A percentile compares a stretch with the other conserved stretches of the same genome.
These are phyloP conservation scores for Zanthoxylum bungeanum DNA, from an alignment of 345 rosid species.

Conservation along the genomic window DNA sequence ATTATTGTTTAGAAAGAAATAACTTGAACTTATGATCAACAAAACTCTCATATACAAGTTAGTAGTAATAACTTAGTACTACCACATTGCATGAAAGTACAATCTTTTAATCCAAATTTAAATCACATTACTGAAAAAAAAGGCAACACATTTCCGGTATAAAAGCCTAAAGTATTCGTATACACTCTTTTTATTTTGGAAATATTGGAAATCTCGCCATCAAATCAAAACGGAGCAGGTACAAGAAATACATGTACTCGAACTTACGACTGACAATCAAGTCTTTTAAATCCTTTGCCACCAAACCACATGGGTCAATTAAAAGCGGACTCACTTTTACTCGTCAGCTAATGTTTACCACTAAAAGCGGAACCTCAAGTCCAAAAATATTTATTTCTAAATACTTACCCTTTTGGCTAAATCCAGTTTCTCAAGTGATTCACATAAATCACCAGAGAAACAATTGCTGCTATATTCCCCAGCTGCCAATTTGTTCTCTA, in stretches of 20 bases:
- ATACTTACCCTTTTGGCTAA: conserved; percentile 54
- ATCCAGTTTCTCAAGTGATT: conserved; percentile 42
- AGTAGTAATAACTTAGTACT: neutral
- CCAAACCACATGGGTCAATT: no score
- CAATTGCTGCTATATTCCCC: conserved; percentile 28
- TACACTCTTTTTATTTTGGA: no score
- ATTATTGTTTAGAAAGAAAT: neutral
- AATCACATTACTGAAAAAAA: neutral
- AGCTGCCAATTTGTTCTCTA: conserved; percentile 44
- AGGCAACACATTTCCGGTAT: no score
- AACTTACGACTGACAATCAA: no score
- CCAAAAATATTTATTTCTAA: neutral
- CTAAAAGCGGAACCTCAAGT: neutral
- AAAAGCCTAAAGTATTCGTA: no score
- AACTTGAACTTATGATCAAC: neutral
- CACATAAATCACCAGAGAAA: conserved; percentile 35
- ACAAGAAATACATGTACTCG: no score
- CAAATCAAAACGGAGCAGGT: no score
- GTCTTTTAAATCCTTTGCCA: no score
- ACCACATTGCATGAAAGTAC: neutral
- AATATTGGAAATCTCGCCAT: no score
- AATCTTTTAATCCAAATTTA: neutral
- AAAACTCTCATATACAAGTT: neutral
- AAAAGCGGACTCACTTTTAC: neutral
- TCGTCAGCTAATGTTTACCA: neutral